Base-by-base conservation (phyloP, 2,329 filamentous ascomycete species). In the Aspergillus tubingensis region DNA sequence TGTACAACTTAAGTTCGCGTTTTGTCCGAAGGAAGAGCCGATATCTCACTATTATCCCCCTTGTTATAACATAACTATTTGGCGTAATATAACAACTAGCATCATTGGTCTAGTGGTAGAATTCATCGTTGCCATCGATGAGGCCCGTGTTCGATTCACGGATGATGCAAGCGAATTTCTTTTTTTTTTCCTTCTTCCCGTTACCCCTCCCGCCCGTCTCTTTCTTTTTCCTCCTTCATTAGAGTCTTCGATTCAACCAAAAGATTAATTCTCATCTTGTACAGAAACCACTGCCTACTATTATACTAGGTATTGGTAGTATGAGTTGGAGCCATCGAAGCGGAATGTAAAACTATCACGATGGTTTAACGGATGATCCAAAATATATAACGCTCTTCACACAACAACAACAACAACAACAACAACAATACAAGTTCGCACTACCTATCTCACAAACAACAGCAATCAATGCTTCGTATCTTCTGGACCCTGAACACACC, bases 81-180 rank as follows among this genome's bases (percentile, higher is more conserved):
- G 17, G 38, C 0, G 0, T 17, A 41, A 41, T 17, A 41, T 19
- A 57, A 57, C 11, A 51, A 59, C 2, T 2, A 71, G 75, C 75
- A 77, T 76, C 73, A 75, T 76, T 77, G 75, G 75, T 77, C 75
- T 77, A 77, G 75, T 77, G 75, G 75, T 77, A 77, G 75, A 77
- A 77, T 77, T 77, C 74, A 69, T 77, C 74, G 74, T 77, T 77
- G 75, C 75, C 75, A 77, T 78, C 76, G 76, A 78, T 70, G 76
- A 77, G 76, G 76, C 76, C 76, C 76, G 76, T 76, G 76, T 78
- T 78, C 76, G 76, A 78, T 78, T 78, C 76, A 76, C 76, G 76
- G 76, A 77, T 76, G 75, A 77, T 78, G 76, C 76, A 77, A 54
- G 15, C 32, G 3, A 27, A 56, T 69, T 68, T 65, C 63, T 65